These are phyloP conservation scores for Sugiyamaella lignohabitans DNA, from an alignment of 805 yeast species.

Conservation along the genomic window DNA sequence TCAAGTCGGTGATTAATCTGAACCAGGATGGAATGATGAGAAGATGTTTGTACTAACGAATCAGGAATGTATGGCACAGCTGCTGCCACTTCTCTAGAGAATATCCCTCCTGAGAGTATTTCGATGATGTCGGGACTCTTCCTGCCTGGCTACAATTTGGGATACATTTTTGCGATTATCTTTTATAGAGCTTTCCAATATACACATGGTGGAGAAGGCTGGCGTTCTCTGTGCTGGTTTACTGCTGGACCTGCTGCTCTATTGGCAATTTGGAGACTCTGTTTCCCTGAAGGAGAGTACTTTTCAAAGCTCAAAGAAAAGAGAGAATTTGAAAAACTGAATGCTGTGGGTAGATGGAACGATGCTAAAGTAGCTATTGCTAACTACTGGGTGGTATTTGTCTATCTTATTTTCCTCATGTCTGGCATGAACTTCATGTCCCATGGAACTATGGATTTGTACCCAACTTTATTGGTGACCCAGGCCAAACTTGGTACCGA, in stretches of 20 bases:
- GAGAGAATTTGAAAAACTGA: slow-evolving; percentile 19
- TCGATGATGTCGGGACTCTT: slow-evolving; percentile 60
- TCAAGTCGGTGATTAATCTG: not conserved
- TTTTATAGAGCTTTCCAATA: slow-evolving; percentile 53
- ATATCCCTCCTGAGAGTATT: slow-evolving; percentile 52
- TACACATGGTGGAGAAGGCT: slow-evolving; percentile 46
- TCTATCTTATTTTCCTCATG: slow-evolving; percentile 54
- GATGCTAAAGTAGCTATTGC: slow-evolving; percentile 29
- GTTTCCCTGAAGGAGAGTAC: slow-evolving; percentile 52
- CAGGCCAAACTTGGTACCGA: slow-evolving; percentile 44
- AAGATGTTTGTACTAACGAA: not conserved
- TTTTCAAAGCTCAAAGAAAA: slow-evolving; percentile 32
- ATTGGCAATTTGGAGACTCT: slow-evolving; percentile 50
- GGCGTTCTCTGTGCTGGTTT: slow-evolving; percentile 71
- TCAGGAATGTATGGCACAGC: slow-evolving; percentile 52
- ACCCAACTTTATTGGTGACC: slow-evolving; percentile 52
- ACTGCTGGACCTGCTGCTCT: slow-evolving; percentile 58
- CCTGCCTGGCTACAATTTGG: slow-evolving; percentile 76
- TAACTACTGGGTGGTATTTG: slow-evolving; percentile 52
- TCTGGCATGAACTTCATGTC: slow-evolving; percentile 64
- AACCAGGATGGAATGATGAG: too few relatives aligned
- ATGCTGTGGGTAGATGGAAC: not conserved
- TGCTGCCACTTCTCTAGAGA: slow-evolving; percentile 59
- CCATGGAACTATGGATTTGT: slow-evolving; percentile 69
- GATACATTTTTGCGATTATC: slow-evolving; percentile 55